These are phyloP conservation scores for Alternaria arborescens DNA, from an alignment of 2,329 filamentous ascomycete species.

Conservation along the genomic window DNA sequence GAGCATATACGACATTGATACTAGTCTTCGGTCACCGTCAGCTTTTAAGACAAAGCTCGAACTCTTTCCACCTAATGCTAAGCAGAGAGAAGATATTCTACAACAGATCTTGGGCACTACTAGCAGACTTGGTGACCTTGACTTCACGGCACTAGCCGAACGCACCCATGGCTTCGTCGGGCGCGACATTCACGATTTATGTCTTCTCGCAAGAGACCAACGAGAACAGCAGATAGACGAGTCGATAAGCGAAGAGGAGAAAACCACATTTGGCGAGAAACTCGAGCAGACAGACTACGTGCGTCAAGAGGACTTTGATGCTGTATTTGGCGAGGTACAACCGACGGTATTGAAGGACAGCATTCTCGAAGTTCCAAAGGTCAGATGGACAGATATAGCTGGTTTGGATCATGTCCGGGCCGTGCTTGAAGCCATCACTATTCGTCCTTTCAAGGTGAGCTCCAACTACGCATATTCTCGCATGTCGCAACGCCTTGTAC, in stretches of 20 bases:
- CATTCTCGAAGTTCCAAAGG: constrained; percentile 85
- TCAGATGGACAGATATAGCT: constrained; percentile 87
- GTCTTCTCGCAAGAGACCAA: constrained; percentile 61
- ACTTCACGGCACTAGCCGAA: constrained; percentile 67
- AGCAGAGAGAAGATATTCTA: constrained; percentile 77
- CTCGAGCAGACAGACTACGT: constrained; percentile 33
- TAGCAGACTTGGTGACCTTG: constrained; percentile 60
- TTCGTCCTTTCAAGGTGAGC: constrained; percentile 65
- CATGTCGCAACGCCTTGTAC: background rate
- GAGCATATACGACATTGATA: constrained; percentile 75
- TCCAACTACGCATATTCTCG: background rate
- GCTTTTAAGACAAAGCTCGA: constrained; percentile 74
- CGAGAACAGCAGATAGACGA: constrained; percentile 31
- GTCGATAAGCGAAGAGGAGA: constrained; percentile 30
- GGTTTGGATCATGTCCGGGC: constrained; percentile 80
- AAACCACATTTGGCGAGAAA: constrained; percentile 30
- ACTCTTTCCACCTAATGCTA: constrained; percentile 77
- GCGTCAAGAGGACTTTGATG: constrained; percentile 64
- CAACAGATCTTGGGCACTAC: constrained; percentile 55
- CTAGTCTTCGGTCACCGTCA: constrained; percentile 69
- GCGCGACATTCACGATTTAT: constrained; percentile 74
- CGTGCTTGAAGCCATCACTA: constrained; percentile 65
- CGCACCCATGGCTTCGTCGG: constrained; percentile 89
- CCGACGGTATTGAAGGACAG: constrained; percentile 90
- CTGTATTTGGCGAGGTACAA: constrained; percentile 72